phyloP scores from a whole-genome alignment of 805 yeast genomes.

The Isabelozyma gotoi region DNA sequence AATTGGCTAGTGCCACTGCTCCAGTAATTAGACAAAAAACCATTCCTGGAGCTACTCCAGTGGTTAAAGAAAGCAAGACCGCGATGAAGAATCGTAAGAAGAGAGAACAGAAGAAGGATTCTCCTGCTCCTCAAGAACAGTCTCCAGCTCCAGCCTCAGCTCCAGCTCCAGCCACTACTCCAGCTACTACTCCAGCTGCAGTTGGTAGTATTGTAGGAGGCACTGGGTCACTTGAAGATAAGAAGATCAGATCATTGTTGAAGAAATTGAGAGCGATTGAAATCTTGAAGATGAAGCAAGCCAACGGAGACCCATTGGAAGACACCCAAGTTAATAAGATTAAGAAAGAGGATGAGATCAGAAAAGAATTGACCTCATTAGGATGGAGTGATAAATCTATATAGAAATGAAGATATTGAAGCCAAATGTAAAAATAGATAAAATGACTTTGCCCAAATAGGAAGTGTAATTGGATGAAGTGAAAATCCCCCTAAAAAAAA shows the following conservation, averaged over 20 bases:
- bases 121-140: conserved; percentile 7
- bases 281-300: conserved; percentile 80
- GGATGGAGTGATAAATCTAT: conserved; percentile 57
- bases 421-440: not conserved
- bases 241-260: conserved; percentile 84
- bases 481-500: not conserved
- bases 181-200: conserved; percentile 9
- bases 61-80: conserved; percentile 52
- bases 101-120: conserved; percentile 58
- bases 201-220: conserved; percentile 57
- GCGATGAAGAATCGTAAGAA: conserved; percentile 77
- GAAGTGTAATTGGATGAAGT: not conserved
- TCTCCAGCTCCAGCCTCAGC: conserved; percentile 6
- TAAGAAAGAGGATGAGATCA: conserved; percentile 77
- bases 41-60: conserved; percentile 61
- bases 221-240: conserved; percentile 76
- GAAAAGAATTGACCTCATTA: conserved; percentile 67
- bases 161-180: conserved; percentile 8
- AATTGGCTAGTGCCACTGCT: conserved; percentile 26
- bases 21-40: conserved; percentile 28
- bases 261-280: conserved; percentile 97
- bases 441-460: not conserved
- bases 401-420: not conserved
- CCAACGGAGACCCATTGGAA: conserved; percentile 80
- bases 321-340: conserved; percentile 92